Percentiles rank a stretch among this genome's conserved stretches.
Conservation (phyloP, 1,284 basidiomycete genomes). For the Melampsora abietis-canadensis region DNA sequence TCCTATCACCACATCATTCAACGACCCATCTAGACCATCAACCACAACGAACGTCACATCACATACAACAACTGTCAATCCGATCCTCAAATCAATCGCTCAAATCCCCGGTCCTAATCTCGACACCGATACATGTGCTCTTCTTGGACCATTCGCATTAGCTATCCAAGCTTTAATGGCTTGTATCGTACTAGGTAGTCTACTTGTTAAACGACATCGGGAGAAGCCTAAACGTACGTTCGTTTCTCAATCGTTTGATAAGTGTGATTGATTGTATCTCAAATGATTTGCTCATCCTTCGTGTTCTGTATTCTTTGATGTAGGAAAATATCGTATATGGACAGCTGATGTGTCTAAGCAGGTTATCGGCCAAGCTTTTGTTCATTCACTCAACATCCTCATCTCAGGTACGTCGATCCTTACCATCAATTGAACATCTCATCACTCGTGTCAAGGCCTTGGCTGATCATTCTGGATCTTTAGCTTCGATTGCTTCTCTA, state of each 20-base stretch:
- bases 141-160: slow-evolving; percentile 40
- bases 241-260: not conserved
- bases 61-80: not conserved
- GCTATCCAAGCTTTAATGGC: slow-evolving; percentile 39
- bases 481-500: slow-evolving; percentile 50
- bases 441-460: slow-evolving; percentile 55
- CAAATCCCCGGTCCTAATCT: slow-evolving; percentile 15
- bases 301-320: not conserved
- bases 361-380: slow-evolving; percentile 81
- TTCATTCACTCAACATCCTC: slow-evolving; percentile 81
- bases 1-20: too few species aligned
- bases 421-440: slow-evolving; percentile 49
- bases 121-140: slow-evolving; percentile 34
- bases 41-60: not conserved
- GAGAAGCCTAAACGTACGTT: slow-evolving; percentile 38
- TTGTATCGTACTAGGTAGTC: slow-evolving; percentile 28
- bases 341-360: slow-evolving; percentile 61
- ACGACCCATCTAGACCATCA: too few species aligned
- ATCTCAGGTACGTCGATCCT: slow-evolving; percentile 54
- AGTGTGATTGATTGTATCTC: not conserved
- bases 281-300: not conserved
- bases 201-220: slow-evolving; percentile 36
- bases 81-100: slow-evolving; percentile 10
- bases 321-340: slow-evolving; percentile 42
- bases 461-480: slow-evolving; percentile 67